Evolutionary conservation across 495 filamentous ascomycete genomes (phyloP).

Genomic region (Chaetomidium leptoderma): DNA sequence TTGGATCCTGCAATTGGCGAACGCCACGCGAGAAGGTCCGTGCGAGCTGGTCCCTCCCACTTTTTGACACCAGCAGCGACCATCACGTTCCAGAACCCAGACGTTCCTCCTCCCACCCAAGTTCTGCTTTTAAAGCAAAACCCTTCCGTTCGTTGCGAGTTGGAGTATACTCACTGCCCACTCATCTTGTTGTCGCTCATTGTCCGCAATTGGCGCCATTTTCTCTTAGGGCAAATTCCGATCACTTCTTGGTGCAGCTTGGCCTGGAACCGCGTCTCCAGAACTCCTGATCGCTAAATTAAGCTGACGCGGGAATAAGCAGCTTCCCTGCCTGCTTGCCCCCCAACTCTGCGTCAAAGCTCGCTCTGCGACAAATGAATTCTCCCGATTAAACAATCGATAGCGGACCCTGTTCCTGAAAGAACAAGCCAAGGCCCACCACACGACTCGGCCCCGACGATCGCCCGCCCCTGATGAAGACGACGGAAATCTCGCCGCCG

Average conservation of each 20-base stretch:
- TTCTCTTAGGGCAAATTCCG: too few species aligned
- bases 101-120: too few species aligned
- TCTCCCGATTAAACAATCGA: neutral
- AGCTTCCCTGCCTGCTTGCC: neutral
- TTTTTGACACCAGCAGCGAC: too few species aligned
- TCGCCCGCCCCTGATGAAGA: slow-evolving; percentile 8
- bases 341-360: neutral
- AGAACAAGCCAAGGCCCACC: neutral
- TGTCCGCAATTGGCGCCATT: too few species aligned
- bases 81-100: too few species aligned
- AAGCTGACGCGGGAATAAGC: neutral
- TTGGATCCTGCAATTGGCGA: too few species aligned
- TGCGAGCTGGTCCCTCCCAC: too few species aligned
- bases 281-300: neutral
- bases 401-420: neutral
- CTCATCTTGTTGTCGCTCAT: too few species aligned
- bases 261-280: neutral
- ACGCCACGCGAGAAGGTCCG: too few species aligned
- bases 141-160: too few species aligned
- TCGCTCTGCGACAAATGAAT: neutral
- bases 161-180: too few species aligned
- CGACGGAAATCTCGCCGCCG: slow-evolving; percentile 1
- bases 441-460: neutral
- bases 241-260: neutral
- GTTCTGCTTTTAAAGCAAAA: too few species aligned